These are phyloP conservation scores for Blastocystis sp. DNA, from an alignment of 352 stramenopile species.

Conservation along the genomic window DNA sequence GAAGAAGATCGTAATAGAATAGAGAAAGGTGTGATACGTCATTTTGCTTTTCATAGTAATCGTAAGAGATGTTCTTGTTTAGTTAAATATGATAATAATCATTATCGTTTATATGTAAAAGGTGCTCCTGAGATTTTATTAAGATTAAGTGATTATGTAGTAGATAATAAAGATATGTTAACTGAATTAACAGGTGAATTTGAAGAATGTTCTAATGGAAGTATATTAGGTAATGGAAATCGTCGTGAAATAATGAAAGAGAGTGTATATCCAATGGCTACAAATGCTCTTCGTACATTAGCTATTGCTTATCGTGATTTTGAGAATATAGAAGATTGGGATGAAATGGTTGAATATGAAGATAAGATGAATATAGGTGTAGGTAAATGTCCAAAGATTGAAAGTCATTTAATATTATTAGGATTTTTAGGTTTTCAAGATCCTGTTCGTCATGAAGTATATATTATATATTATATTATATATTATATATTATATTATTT, in stretches of 20 bases:
- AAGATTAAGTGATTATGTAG: constrained; percentile 38
- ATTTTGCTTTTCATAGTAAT: constrained; percentile 21
- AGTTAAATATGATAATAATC: constrained; percentile 8
- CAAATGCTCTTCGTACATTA: constrained; percentile 54
- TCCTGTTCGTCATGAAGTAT: too few species aligned
- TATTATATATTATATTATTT: too few species aligned
- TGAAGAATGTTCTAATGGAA: constrained; percentile 8
- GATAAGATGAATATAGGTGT: constrained; percentile 31
- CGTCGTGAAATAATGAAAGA: constrained; percentile 19
- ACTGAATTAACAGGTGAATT: constrained; percentile 10
- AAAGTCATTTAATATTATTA: constrained; percentile 55
- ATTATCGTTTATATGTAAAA: constrained; percentile 58
- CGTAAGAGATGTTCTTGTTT: constrained; percentile 11
- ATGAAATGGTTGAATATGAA: constrained; percentile 9
- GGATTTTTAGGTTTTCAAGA: constrained; percentile 85
- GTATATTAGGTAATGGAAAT: neutral
- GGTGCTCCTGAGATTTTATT: constrained; percentile 57
- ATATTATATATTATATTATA: too few species aligned
- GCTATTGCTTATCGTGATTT: constrained; percentile 53
- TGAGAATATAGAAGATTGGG: constrained; percentile 26
- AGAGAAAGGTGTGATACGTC: constrained; percentile 2
- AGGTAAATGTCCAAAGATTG: constrained; percentile 43
- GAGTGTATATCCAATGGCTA: constrained; percentile 57
- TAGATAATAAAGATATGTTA: neutral
- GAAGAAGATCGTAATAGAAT: neutral